Base-by-base conservation (phyloP, 140 eudicot species). In the Bidens hawaiensis region DNA sequence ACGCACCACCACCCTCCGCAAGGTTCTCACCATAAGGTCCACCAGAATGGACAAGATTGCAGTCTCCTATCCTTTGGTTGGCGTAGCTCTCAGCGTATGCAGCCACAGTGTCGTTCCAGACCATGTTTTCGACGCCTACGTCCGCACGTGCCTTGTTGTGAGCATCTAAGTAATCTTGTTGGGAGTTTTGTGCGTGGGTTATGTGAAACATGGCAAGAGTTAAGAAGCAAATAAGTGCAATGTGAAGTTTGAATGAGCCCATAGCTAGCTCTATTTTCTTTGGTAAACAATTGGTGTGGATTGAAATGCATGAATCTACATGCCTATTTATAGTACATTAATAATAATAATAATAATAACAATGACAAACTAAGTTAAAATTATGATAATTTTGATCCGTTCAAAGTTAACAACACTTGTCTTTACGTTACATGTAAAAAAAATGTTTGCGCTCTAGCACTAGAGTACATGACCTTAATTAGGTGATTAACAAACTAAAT, bases 21-120 rank as follows among this genome's bases (percentile, higher is more conserved):
- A 49, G 16, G 56, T 49, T 49, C 56, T 49, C 56, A 1, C 56
- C 56, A 21, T 49, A 21, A 22, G 56, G 56, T 11, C 56, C 56
- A 49, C 56, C 28, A 3, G 56, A 49, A 22, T 21, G 56, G 30
- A 49, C 6, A 21, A 49, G 56, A 11, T 49, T 49, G 28, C 56
- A 49, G 28, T 49, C 56, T 3, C 56, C 30, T 10, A 9, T 12
- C 56, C 56, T 49, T 8, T 22, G 56, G 6, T 12, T 21, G 10
- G 56, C 56, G 22, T 49, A 49, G 16, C 3, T 22, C 15, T 12
- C 5, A 3, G 56, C 56, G 12, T 49, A 49, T 2, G 56, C 16
- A 11, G 30, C 56, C 16, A 49, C 1, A 10, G 0, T 49, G 7
- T 5, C 56, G 30, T 11, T 10, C 54, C 54, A 47, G 2, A 21